Conservation (phyloP, 179 eudicot species). For the Camellia oleifera region DNA sequence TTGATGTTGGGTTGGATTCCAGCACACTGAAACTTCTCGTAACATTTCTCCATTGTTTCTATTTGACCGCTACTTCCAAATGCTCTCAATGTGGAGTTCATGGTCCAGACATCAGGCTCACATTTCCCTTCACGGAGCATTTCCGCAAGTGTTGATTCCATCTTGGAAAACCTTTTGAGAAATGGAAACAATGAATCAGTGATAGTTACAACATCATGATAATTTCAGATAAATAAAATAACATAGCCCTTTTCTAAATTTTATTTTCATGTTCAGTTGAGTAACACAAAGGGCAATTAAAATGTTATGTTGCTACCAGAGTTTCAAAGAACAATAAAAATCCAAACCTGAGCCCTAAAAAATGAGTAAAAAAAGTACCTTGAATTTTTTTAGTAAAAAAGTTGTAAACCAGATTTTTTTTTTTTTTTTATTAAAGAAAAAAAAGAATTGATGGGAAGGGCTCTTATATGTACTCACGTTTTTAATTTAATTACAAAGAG, state of each 20-base stretch:
- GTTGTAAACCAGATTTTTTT: too few relatives aligned
- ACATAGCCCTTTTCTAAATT: not conserved
- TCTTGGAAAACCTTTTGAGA: constrained; percentile 54
- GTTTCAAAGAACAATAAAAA: too few relatives aligned
- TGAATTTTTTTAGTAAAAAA: too few relatives aligned
- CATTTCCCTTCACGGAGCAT: constrained; percentile 65
- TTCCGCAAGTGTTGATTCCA: constrained; percentile 71
- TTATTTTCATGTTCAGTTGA: not conserved
- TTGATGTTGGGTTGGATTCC: constrained; percentile 80
- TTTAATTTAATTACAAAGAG: too few relatives aligned
- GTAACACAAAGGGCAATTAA: not conserved
- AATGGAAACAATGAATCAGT: constrained; percentile 27
- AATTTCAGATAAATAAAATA: not conserved
- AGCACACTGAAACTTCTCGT: constrained; percentile 73
- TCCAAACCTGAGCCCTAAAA: too few relatives aligned
- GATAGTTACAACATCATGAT: not conserved
- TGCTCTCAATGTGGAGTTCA: constrained; percentile 89
- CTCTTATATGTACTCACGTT: too few relatives aligned
- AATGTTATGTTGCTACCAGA: not conserved
- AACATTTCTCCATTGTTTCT: constrained; percentile 92
- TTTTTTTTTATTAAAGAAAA: too few relatives aligned
- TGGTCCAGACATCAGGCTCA: constrained; percentile 87
- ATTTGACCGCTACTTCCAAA: constrained; percentile 87
- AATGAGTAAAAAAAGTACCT: too few relatives aligned
- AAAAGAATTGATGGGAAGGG: too few relatives aligned